Conservation (phyloP, 2,329 filamentous ascomycete species). For the Penicillium psychrosexuale region DNA sequence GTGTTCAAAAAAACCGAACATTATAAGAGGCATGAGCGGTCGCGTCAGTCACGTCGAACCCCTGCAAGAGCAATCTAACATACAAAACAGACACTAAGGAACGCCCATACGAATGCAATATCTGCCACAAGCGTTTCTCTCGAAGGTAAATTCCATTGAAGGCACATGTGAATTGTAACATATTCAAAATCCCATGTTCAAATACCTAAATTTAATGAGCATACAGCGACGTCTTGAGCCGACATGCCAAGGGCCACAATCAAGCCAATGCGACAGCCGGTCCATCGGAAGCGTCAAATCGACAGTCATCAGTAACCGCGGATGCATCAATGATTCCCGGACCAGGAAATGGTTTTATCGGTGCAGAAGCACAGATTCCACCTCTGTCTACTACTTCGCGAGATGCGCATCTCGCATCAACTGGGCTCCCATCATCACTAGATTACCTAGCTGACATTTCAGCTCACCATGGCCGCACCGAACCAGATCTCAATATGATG, state of each 20-base stretch:
- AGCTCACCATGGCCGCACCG: conserved; percentile 32
- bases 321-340: conserved; percentile 8
- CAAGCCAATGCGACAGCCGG: conserved; percentile 13
- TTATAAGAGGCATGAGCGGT: conserved; percentile 55
- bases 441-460: conserved; percentile 41
- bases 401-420: conserved; percentile 28
- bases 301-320: conserved; percentile 23
- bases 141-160: conserved; percentile 44
- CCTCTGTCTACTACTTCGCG: conserved; percentile 20
- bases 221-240: conserved; percentile 49
- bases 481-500: conserved; percentile 27
- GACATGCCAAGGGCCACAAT: conserved; percentile 52
- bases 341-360: conserved; percentile 11
- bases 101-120: conserved; percentile 53
- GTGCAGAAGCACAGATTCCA: conserved; percentile 14
- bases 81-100: conserved; percentile 51
- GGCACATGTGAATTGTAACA: neutral
- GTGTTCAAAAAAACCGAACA: conserved; percentile 57
- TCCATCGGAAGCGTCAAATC: conserved; percentile 28
- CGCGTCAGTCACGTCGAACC: conserved; percentile 43
- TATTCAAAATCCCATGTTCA: neutral
- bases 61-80: conserved; percentile 7
- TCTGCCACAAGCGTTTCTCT: conserved; percentile 55
- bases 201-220: conserved; percentile 12
- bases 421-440: conserved; percentile 36